These are phyloP conservation scores for Scutellaria baicalensis DNA, from an alignment of 257 asterid species.

Conservation along the genomic window DNA sequence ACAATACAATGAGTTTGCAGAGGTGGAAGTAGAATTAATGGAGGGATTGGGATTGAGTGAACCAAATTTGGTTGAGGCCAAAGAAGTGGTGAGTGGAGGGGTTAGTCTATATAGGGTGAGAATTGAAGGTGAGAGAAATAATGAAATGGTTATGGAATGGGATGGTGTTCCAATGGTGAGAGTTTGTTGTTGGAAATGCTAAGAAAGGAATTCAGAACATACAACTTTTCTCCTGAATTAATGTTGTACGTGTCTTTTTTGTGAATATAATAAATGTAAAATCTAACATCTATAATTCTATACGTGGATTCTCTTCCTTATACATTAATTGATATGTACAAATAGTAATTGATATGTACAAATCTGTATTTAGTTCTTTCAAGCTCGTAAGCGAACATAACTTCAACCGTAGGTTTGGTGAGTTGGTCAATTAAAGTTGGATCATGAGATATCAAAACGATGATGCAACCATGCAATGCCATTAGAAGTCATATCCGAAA, in stretches of 20 bases:
- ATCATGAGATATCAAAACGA: neutral
- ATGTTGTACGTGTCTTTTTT: no score
- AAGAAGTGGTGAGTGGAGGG: conserved; percentile 35
- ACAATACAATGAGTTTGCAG: conserved; percentile 4
- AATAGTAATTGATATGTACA: no score
- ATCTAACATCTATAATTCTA: no score
- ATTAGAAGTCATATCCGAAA: neutral
- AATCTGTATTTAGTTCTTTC: neutral
- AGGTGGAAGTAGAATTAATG: conserved; percentile 5
- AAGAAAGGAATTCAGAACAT: neutral
- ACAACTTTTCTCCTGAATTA: neutral
- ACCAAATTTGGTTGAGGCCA: conserved; percentile 31
- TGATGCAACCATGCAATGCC: neutral
- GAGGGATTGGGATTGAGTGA: conserved; percentile 25
- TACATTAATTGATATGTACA: no score
- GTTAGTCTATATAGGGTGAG: conserved; percentile 28
- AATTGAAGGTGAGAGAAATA: conserved; percentile 20
- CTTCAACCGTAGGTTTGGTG: no score
- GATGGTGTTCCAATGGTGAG: conserved; percentile 33
- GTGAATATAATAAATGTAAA: no score
- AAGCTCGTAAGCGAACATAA: neutral
- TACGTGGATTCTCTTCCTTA: no score
- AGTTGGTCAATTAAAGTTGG: neutral
- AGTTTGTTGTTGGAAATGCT: conserved; percentile 32
- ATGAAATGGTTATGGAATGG: conserved; percentile 45